Evolutionary conservation across 176 grass and related monocot species (phyloP), one percentile per base, ranked within the genome.

Genomic region (Aegilops umbellulata): DNA sequence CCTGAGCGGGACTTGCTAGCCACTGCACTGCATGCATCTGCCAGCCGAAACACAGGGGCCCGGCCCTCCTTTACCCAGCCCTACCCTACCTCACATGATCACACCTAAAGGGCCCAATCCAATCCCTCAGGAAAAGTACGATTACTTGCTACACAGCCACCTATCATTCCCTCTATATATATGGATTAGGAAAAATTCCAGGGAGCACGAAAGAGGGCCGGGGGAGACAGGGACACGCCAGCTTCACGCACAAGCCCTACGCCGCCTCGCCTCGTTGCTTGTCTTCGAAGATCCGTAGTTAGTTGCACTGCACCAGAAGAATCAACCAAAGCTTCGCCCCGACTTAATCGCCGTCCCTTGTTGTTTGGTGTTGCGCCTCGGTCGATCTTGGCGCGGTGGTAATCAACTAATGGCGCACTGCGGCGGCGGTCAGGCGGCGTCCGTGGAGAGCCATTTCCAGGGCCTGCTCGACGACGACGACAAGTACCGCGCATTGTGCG

Each of bases 321-420:
- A 61, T 57, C 81, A 68, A 10, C 34, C 69, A 65, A 55, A 30
- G 27, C 16, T 76, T 77, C 44, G 74, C 11, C 6, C 24, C 53
- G 41, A 46, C 47, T 16, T 73, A 23, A 53, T 53, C 49, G 5
- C 19, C 31, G 10, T 65, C 14, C 22, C 32, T 82, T 64, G 38
- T 62, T 60, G 29, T 39, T n/a, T n/a, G n/a, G n/a, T 78, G 32
- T 57, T 39, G 36, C 14, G 24, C 19, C 53, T 82, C 44, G 60
- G 12, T 32, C 75, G 30, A 7, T 73, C 29, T 66, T 83, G 66
- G 62, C 7, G 7, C 9, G 26, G 60, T 55, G 75, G 7, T 22
- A 16, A n/a, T n/a, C n/a, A n/a, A 84, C 2, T 16, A 11, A 94
- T 94, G 88, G 94, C 94, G 81, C 89, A 76, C 39, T 91, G 86